Base-by-base conservation (phyloP, 768 basidiomycete genomes). In the Boletus huronensis region DNA sequence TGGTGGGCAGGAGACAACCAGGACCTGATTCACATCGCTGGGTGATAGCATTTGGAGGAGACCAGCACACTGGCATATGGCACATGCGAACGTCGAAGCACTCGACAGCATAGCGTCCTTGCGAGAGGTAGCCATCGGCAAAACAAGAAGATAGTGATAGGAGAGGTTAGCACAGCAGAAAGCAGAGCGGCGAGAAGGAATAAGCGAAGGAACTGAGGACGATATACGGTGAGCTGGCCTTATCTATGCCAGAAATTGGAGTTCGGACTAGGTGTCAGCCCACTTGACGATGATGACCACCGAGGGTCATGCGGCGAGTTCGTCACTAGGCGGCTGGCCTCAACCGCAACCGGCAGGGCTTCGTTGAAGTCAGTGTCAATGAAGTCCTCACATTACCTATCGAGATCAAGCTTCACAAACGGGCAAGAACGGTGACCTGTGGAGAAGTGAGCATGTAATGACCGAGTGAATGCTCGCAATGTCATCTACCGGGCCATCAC, bases 221-320 rank as follows among this genome's bases (percentile, higher is more conserved):
- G 4, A 36, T 11, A 6, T 34, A 13, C 16, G 11, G 13, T 10
- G 32, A 25, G 6, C 38, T 35, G 16, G 39, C 47, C 49, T 64
- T 60, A 50, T 42, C 55, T 54, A 44, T 26, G 31, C 31, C 25
- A 55, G 29, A 46, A 16, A 39, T 52, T 47, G 25, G 10, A 21
- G 14, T 52, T 50, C 32, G 13, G 39, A 40, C 63, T 26, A 14
- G 19, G 19, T 46, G 41, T 36, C 48, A 34, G 25, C 19, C 36
- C 21, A 5, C 1, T 21, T 28, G 25, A 49, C 3, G 17, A 5
- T 17, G 36, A 14, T 19, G 31, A n/a, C 11, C n/a, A 19, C 34
- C 1, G 23, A 8, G 25, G 34, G 46, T 34, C 26, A 26, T 26
- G 16, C 55, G 31, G n/a, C 34, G 14, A 21, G 35, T 34, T 21